A percentile compares a stretch with the other conserved stretches of the same genome.
phyloP scores from a whole-genome alignment of 208 protist species.

The Leptomonas pyrrhocoris region DNA sequence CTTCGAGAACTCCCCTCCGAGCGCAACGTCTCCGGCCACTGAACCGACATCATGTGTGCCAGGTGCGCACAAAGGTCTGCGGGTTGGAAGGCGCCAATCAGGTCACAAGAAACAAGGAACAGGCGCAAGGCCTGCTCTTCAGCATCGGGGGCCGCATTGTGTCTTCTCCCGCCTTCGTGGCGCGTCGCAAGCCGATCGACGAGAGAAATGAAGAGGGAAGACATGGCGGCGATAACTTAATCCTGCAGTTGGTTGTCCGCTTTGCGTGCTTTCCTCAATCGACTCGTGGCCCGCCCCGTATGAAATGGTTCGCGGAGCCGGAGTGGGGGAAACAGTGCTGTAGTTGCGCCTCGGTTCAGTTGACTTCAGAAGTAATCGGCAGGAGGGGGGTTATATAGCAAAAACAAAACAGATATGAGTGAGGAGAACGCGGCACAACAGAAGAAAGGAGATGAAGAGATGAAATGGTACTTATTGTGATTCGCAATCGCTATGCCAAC shows the following conservation, averaged over 20 bases:
- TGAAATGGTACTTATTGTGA: too few relatives aligned
- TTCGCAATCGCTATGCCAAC: too few relatives aligned
- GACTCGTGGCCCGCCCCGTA: background rate
- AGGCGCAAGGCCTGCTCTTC: constrained; percentile 19
- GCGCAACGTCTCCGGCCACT: constrained; percentile 17
- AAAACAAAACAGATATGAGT: constrained; percentile 7
- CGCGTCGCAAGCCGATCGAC: constrained; percentile 29
- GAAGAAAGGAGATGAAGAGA: constrained; percentile 3
- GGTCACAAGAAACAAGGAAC: constrained; percentile 30
- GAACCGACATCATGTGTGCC: constrained; percentile 18
- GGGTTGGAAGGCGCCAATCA: constrained; percentile 11
- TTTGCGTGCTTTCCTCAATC: constrained; percentile 10
- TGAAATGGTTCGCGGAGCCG: background rate
- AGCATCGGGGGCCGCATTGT: constrained; percentile 5
- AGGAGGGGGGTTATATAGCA: background rate
- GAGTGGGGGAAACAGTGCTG: too few relatives aligned
- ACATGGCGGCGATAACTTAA: constrained; percentile 1
- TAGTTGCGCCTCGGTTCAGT: too few relatives aligned
- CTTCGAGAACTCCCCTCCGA: background rate
- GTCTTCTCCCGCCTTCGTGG: constrained; percentile 1
- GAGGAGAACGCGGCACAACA: background rate
- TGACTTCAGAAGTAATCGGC: too few relatives aligned
- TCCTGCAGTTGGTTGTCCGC: background rate
- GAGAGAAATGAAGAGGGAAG: constrained; percentile 15
- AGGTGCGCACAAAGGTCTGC: constrained; percentile 17